phyloP scores from a whole-genome alignment of 2,329 filamentous ascomycete genomes.

The Aspergillus quadrilineatus region DNA sequence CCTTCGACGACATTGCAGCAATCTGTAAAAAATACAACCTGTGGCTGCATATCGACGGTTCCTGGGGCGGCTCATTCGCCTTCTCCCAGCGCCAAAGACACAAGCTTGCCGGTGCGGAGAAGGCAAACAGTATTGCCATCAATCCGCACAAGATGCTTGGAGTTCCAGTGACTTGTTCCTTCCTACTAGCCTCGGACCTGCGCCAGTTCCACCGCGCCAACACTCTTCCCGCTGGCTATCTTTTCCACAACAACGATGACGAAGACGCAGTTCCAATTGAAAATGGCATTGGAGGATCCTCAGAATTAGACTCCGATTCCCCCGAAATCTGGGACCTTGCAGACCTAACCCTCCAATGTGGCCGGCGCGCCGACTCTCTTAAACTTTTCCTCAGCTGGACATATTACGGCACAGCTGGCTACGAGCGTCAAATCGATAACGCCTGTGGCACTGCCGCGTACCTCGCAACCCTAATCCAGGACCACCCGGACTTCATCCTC shows the following conservation, averaged over 20 bases:
- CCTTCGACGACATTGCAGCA: constrained; percentile 66
- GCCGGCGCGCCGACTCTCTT: constrained; percentile 76
- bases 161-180: constrained; percentile 85
- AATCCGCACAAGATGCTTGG: constrained; percentile 99
- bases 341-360: constrained; percentile 90
- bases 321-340: constrained; percentile 81
- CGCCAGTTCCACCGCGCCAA: constrained; percentile 77
- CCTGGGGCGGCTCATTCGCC: constrained; percentile 82
- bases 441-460: constrained; percentile 71
- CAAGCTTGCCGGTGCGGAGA: constrained; percentile 68
- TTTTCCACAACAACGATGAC: constrained; percentile 64
- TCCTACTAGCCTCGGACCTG: constrained; percentile 77
- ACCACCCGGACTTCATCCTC: constrained; percentile 63
- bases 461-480: constrained; percentile 61
- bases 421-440: constrained; percentile 66
- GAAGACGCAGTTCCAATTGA: constrained; percentile 36
- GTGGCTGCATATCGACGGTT: constrained; percentile 92
- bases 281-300: constrained; percentile 12
- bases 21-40: constrained; percentile 71
- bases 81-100: constrained; percentile 66
- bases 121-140: constrained; percentile 78
- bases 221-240: constrained; percentile 80
- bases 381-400: constrained; percentile 88
- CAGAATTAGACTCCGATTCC: constrained; percentile 33
- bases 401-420: constrained; percentile 79